Base-by-base conservation (phyloP, 176 grass and related monocot genomes). In the Rhynchospora breviuscula region DNA sequence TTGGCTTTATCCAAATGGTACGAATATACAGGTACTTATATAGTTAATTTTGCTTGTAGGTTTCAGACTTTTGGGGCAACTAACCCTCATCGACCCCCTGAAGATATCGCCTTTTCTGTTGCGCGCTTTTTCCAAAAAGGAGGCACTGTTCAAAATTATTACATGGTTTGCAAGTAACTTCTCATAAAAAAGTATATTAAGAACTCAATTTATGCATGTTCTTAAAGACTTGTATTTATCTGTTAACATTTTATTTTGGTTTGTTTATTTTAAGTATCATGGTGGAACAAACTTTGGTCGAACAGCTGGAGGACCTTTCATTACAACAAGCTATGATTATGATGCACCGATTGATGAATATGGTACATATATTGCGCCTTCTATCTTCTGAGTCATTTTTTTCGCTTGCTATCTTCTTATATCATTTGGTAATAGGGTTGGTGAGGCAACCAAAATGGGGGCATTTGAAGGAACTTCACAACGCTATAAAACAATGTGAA, bases 241-340 rank as follows among this genome's bases (percentile, higher is more conserved):
- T 60, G 51, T 63, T 66, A 8, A 62, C 3, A 12, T 78, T 85
- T 7, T 1, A 8, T 91, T 79, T 83, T 76, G 19, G 52, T 10
- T 5, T 60, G 29, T 75, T 17, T 51, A 78, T 85, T 68, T 79
- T 17, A 86, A 98, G 96, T 99, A 99, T 84, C 96, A 99, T 83
- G 96, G 96, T 78, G 96, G 96, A 80, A 95, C 93, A 83, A 91
- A 99, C 79, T 99, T 95, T 85, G 96, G 88, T 73, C 96, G 96
- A 76, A 95, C 96, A 86, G 26, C 96, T 79, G 96, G 96, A 74
- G 96, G 93, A 54, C 96, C 96, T 14, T 99, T 99, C 84, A 99
- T 99, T 86, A 95, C 96, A 63, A 99, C 96, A 86, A 99, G 96
- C 85, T 99, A 99, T 59, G 96, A 99, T 88, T 99, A 99, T 90